Conservation (phyloP, 805 yeast genomes). For the Cyberlindnera nakhonratchasimensis region DNA sequence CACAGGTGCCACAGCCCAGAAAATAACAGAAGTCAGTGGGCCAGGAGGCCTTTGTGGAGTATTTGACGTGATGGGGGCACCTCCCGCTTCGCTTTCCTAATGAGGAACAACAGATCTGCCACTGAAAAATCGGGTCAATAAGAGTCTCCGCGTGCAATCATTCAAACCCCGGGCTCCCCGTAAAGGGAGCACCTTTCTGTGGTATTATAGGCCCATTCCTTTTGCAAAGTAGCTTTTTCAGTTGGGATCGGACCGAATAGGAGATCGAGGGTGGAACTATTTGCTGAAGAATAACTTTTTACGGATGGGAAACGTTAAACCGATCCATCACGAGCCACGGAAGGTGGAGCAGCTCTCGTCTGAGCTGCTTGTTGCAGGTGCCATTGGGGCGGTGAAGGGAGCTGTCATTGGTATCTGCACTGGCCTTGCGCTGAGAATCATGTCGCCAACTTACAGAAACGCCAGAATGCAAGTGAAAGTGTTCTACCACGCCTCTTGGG, state of each 20-base stretch:
- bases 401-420: conserved; percentile 35
- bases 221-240: too few species aligned
- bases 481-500: conserved; percentile 40
- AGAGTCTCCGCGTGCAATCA: background rate
- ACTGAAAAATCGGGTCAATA: background rate
- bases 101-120: background rate
- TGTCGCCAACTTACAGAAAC: conserved; percentile 35
- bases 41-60: too few species aligned
- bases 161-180: background rate
- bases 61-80: background rate
- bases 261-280: too few species aligned
- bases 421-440: conserved; percentile 32
- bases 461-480: conserved; percentile 39
- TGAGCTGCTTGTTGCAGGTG: conserved; percentile 37
- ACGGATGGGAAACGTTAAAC: conserved; percentile 27
- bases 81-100: background rate
- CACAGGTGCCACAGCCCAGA: background rate
- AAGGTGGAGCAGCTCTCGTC: conserved; percentile 34
- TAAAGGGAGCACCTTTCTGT: too few species aligned
- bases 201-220: too few species aligned
- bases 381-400: conserved; percentile 42
- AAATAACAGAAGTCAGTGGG: too few species aligned
- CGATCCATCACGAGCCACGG: conserved; percentile 37
- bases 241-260: too few species aligned
- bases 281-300: background rate